These are phyloP conservation scores for Heritiera fomes DNA, from an alignment of 345 rosid species.

Conservation along the genomic window DNA sequence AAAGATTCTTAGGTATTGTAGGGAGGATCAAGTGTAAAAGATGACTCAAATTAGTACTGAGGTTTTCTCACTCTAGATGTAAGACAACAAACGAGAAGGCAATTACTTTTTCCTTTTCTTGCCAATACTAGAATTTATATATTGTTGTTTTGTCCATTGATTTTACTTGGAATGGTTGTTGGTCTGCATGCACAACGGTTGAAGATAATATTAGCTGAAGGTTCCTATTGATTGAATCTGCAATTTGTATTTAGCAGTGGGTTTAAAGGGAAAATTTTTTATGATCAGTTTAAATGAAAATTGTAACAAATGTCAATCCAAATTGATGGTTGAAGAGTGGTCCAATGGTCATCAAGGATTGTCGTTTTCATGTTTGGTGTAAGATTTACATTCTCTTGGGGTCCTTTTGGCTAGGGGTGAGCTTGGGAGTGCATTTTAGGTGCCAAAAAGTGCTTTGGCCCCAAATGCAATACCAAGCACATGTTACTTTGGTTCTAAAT, in stretches of 20 bases:
- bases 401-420: background rate
- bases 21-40: background rate
- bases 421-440: background rate
- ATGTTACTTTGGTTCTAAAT: background rate
- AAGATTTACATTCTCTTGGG: background rate
- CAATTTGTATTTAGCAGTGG: background rate
- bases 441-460: background rate
- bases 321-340: background rate
- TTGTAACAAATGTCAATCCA: background rate
- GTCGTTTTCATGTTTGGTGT: background rate
- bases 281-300: background rate
- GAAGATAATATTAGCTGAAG: background rate
- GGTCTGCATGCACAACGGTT: background rate
- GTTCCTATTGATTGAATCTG: slow-evolving; percentile 1
- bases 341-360: background rate
- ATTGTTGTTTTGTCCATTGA: background rate
- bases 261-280: background rate
- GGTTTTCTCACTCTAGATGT: background rate
- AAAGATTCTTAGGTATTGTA: background rate
- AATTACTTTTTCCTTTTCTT: background rate
- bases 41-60: background rate
- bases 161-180: background rate
- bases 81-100: slow-evolving; percentile 12
- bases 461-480: background rate
- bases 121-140: background rate